Evolutionary conservation across 2,329 filamentous ascomycete species (phyloP).

Genomic region (Rosellinia necatrix): DNA sequence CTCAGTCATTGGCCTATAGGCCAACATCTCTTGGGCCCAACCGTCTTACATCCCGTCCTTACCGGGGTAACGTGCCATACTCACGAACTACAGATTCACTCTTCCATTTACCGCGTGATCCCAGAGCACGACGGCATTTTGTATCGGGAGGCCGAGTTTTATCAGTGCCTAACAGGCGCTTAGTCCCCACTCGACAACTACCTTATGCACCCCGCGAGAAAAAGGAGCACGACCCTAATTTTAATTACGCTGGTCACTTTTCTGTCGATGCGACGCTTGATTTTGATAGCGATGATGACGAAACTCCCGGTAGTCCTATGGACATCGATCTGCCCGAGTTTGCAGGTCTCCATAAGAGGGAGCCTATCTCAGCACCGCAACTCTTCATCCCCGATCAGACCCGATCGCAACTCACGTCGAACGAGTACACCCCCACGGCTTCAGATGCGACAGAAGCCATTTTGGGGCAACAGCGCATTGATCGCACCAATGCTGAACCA

Average conservation of each 20-base stretch:
- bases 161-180: not conserved
- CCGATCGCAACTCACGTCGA: not conserved
- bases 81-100: no score
- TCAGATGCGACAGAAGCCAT: conserved; percentile 13
- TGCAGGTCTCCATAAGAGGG: conserved; percentile 3
- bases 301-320: conserved; percentile 18
- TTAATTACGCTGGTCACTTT: conserved; percentile 24
- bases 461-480: not conserved
- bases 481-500: not conserved
- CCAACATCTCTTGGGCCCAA: not conserved
- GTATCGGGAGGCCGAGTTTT: not conserved
- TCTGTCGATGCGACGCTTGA: conserved; percentile 17
- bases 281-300: conserved; percentile 21
- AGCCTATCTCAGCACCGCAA: conserved; percentile 11
- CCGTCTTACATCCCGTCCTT: not conserved
- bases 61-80: no score
- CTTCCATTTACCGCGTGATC: no score
- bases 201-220: not conserved
- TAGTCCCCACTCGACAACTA: no score
- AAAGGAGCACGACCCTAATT: conserved; percentile 6
- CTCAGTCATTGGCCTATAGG: no score
- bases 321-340: conserved; percentile 12
- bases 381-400: conserved; percentile 1
- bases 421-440: conserved; percentile 9
- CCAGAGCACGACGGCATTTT: no score